phyloP scores from a whole-genome alignment of 805 yeast genomes.

The Ogataea angusta region DNA sequence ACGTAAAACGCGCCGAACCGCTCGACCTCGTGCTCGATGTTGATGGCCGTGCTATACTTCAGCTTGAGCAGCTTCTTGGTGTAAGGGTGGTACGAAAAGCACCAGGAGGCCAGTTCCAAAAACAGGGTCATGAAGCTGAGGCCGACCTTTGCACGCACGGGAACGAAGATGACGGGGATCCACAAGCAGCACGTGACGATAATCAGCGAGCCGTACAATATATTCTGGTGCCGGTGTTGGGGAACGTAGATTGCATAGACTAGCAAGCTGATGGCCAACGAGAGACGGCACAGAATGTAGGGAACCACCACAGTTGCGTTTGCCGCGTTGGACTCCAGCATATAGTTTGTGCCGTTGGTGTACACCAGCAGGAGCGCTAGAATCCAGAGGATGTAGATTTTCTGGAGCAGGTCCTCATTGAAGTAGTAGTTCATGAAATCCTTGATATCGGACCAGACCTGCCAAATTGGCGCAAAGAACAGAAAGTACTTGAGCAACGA shows the following conservation, averaged over 20 bases:
- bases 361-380: constrained; percentile 46
- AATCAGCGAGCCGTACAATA: constrained; percentile 36
- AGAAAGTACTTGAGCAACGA: constrained; percentile 47
- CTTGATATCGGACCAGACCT: constrained; percentile 61
- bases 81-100: constrained; percentile 45
- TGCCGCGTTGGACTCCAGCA: constrained; percentile 34
- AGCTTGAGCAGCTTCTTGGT: constrained; percentile 41
- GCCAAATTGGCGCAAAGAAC: constrained; percentile 57
- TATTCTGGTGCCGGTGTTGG: constrained; percentile 50
- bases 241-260: constrained; percentile 45
- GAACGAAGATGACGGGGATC: constrained; percentile 50
- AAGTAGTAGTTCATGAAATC: constrained; percentile 63
- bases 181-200: constrained; percentile 40
- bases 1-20: constrained; percentile 54
- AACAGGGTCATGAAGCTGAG: constrained; percentile 39
- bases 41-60: constrained; percentile 54
- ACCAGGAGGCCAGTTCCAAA: constrained; percentile 40
- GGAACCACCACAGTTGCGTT: constrained; percentile 46
- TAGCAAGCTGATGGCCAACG: constrained; percentile 33
- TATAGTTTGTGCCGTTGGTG: constrained; percentile 43
- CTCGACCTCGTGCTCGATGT: constrained; percentile 67
- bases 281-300: constrained; percentile 45
- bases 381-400: constrained; percentile 50
- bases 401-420: constrained; percentile 57
- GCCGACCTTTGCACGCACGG: constrained; percentile 44